Evolutionary conservation across 495 filamentous ascomycete species (phyloP).

Genomic region (Aspergillus sparsus): DNA sequence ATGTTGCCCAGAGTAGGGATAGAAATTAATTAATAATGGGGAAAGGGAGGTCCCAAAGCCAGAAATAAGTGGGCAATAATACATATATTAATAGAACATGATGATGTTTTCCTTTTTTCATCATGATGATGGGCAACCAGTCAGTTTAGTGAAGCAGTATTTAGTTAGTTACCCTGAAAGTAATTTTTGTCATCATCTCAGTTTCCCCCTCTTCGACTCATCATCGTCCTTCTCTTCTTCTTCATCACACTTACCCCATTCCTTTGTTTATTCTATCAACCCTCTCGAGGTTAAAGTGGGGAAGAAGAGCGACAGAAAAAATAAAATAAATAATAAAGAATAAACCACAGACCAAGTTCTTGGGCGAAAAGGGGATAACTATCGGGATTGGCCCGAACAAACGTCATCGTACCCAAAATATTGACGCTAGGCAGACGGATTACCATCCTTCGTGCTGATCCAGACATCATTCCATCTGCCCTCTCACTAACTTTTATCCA

Average conservation of each 20-base stretch:
- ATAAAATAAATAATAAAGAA: neutral
- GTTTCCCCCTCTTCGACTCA: neutral
- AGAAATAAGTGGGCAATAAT: constrained; percentile 4
- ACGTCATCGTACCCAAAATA: constrained; percentile 23
- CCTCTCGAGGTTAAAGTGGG: neutral
- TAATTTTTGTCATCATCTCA: neutral
- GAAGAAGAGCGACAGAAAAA: neutral
- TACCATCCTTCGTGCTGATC: constrained; percentile 19
- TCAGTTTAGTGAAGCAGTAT: no score
- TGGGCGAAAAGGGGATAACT: neutral
- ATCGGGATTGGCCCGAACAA: constrained; percentile 1
- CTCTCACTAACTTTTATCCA: constrained; percentile 12
- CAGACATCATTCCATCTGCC: constrained; percentile 5
- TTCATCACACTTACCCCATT: neutral
- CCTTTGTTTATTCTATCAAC: neutral
- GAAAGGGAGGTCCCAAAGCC: neutral
- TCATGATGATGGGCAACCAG: constrained; percentile 1
- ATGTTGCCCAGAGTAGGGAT: constrained; percentile 13
- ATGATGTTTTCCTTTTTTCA: neutral
- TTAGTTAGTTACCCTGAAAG: no score
- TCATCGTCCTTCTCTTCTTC: no score
- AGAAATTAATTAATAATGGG: neutral
- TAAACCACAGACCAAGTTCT: neutral
- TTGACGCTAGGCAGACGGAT: constrained; percentile 32
- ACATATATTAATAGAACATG: neutral